A percentile compares a stretch with the other conserved stretches of the same genome.
Conservation (phyloP, 2,329 filamentous ascomycete species). For the Allantophomopsis cytisporea region DNA sequence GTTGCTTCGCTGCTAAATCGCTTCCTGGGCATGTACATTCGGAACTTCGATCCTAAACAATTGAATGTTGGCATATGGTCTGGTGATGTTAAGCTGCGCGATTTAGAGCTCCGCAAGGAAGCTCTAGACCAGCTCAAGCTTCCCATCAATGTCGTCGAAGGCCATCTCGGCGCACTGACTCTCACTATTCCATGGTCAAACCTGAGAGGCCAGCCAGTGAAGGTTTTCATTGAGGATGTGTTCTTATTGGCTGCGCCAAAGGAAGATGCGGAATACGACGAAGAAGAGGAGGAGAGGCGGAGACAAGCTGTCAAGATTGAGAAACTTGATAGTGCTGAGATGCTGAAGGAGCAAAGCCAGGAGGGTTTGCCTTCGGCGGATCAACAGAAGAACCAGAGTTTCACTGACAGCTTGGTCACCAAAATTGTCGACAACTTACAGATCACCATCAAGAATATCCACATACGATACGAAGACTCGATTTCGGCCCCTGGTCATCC, state of each 20-base stretch:
- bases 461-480: conserved; percentile 95
- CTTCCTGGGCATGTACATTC: conserved; percentile 99
- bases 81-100: conserved; percentile 87
- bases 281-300: conserved; percentile 80
- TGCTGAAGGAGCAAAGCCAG: conserved; percentile 83
- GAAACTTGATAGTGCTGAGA: conserved; percentile 89
- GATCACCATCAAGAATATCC: conserved; percentile 95
- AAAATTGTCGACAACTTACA: conserved; percentile 98
- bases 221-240: conserved; percentile 92
- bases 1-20: conserved; percentile 96
- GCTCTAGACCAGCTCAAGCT: conserved; percentile 94
- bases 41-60: conserved; percentile 97
- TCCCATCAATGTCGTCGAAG: conserved; percentile 91
- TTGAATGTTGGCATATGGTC: conserved; percentile 99
- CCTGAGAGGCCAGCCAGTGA: conserved; percentile 83
- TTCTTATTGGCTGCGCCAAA: conserved; percentile 90
- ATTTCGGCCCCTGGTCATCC: conserved; percentile 91
- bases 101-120: conserved; percentile 86
- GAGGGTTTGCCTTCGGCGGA: conserved; percentile 92
- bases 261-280: conserved; percentile 86
- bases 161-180: conserved; percentile 84
- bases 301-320: conserved; percentile 95
- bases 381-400: conserved; percentile 94
- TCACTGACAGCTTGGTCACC: conserved; percentile 85
- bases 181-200: conserved; percentile 97